Evolutionary conservation across 805 yeast genomes (phyloP), one percentile per base, ranked within the genome.

Genomic region (Wickerhamiella australiensis): DNA sequence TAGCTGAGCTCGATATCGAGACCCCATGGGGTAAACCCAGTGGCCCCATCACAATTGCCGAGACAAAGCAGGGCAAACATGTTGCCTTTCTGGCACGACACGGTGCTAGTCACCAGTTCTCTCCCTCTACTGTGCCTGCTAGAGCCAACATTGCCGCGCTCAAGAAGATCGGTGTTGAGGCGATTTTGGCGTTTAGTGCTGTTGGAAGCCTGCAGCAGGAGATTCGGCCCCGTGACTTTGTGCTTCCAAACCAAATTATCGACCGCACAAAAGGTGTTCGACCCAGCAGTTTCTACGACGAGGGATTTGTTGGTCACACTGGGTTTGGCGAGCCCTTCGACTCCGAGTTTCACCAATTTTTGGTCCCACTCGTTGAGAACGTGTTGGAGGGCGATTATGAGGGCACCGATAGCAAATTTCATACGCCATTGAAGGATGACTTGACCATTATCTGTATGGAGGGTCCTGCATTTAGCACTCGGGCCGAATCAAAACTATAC

Each of bases 21-120:
- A 92, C 99, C 3, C 99, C 99, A 20, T 92, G 97, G 97, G 99
- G 98, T 9, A 76, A 74, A 57, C 96, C 99, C 20, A 87, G 96
- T 3, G 82, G 94, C 12, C 88, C 96, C 36, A 84, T 92, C 62
- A 88, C 96, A 45, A 79, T 92, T 53, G 82, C 94, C n/a, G 78
- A 74, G 56, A 85, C 95, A 38, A 67, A 69, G 2, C 58, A 69
- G 31, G 95, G 94, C 1, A 79, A 85, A 64, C 85, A 87, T 43
- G 83, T 92, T 46, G 97, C 97, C 1, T 92, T 92, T 61, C 72
- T 92, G 57, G 92, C 96, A 13, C 79, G 99, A 66, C 99, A 92
- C 63, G 99, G 99, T 40, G 69, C 73, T 36, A 81, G 84, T 63
- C 98, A 92, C 67, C 88, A 87, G 65, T 76, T 77, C 59, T 74